Base-by-base conservation (phyloP, 306 rosid genomes). In the Ammopiptanthus mongolicus region DNA sequence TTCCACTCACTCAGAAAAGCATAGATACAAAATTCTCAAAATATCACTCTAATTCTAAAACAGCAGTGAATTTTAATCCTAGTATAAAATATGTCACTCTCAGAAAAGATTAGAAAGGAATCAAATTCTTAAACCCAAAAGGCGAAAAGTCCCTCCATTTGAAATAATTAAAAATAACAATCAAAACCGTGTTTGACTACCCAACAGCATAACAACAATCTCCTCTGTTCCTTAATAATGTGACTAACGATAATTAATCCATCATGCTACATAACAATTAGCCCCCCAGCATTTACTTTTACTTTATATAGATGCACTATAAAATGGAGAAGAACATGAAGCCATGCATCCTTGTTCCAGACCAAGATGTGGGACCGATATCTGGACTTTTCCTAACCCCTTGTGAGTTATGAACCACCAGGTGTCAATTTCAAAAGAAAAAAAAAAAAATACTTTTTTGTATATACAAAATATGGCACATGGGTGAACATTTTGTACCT, bases 91-190 rank as follows among this genome's bases (percentile, higher is more conserved):
- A 72, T 21, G 70, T 65, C 71, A 50, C 73, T 75, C 66, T 41
- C 29, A 41, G 8, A 60, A 50, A 75, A 28, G 65, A 59, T 61
- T 78, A 8, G 47, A 70, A 78, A 56, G 65, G 51, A 72, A 75
- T 66, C 62, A 67, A 75, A 67, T 42, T 74, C 68, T 48, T 65
- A 73, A 80, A 69, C 33, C 76, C 17, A 69, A 64, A 73, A 33
- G 11, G 48, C 22, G 33, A 69, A 59, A 69, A 33, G 14, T 63
- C 41, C 60, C 52, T 13, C 21, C 37, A 31, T 21, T 64, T 56
- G 42, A 46, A 82, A 75, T 19, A 23, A 41, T 41, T 41, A 61
- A 80, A 58, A n/a, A 13, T 44, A 28, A 69, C 74, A 37, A 46
- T 5, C 15, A 10, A 69, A 53, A 72, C 64, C 71, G 55, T 46